Base-by-base conservation (phyloP, 768 basidiomycete species). In the Inosperma sp. region DNA sequence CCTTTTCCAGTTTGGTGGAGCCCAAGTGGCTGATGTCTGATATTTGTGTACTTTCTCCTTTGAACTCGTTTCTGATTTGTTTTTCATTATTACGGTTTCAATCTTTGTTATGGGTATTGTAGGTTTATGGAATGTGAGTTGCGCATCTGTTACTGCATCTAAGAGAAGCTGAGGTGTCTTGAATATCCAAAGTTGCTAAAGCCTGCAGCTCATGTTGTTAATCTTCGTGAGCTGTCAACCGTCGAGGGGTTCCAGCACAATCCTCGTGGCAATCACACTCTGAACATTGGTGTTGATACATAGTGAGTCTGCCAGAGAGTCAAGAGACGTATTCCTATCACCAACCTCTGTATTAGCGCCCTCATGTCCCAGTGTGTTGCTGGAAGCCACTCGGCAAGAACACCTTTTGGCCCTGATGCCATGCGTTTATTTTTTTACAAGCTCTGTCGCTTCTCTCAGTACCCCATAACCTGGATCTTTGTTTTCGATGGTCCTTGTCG, bases 401-500 rank as follows among this genome's bases (percentile, higher is more conserved):
- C n/a, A 14, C 39, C 39, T 14, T 13, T n/a, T 21, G 5, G 21
- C 14, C 14, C 13, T 12, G 13, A 13, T 13, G 39, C 12, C 13
- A 13, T 41, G 14, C 5, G 39, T n/a, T 12, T 22, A 3, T 22
- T 41, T 4, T 41, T 41, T 21, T 22, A 41, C 39, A 41, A 41
- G 39, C 39, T 41, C 21, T n/a, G 21, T 41, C 21, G 3, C 21
- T 22, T 41, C 21, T 12, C 21, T 3, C 14, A 41, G 13, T 22
- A 41, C 13, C 21, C 39, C 14, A 22, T 5, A 13, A 14, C 3
- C 39, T n/a, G 14, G 14, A 22, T 41, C 39, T 49, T 49, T 39
- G 35, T 49, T 13, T 49, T 49, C 23, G 48, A 49, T 49, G 48
- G 48, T 2, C 23, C 13, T n/a, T 13, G 23, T 7, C 7, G 48